These are phyloP conservation scores for Prosopis cineraria DNA, from an alignment of 306 rosid species.

Conservation along the genomic window DNA sequence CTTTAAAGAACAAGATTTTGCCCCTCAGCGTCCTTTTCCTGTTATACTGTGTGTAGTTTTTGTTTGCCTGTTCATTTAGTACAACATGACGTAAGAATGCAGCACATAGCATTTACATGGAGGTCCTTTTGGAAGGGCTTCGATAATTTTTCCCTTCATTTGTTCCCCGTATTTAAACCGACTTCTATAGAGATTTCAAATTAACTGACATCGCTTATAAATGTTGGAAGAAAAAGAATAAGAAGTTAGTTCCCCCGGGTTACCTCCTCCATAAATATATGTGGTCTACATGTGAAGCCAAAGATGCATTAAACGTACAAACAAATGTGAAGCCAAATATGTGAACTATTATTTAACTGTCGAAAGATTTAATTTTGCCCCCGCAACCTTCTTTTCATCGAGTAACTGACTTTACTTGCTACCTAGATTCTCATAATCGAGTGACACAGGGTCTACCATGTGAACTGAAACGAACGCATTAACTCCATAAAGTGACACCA, in stretches of 20 bases:
- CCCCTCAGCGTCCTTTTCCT: slow-evolving; percentile 44
- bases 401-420: neutral
- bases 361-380: neutral
- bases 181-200: slow-evolving; percentile 10
- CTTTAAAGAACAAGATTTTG: slow-evolving; percentile 35
- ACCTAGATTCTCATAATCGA: slow-evolving; percentile 7
- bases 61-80: slow-evolving; percentile 29
- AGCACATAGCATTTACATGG: slow-evolving; percentile 11
- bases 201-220: neutral
- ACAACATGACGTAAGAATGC: slow-evolving; percentile 32
- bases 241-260: neutral
- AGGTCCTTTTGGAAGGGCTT: slow-evolving; percentile 22
- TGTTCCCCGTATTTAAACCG: neutral
- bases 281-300: neutral
- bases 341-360: neutral
- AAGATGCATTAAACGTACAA: neutral
- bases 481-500: neutral
- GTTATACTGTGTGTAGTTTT: slow-evolving; percentile 35
- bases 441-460: slow-evolving; percentile 19
- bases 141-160: slow-evolving; percentile 18
- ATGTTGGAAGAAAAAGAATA: neutral
- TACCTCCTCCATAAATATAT: neutral
- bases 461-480: slow-evolving; percentile 7
- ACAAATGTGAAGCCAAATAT: neutral
- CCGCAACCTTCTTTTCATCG: slow-evolving; percentile 8